Conservation (phyloP, 495 filamentous ascomycete genomes). For the Baudoinia panamericana region DNA sequence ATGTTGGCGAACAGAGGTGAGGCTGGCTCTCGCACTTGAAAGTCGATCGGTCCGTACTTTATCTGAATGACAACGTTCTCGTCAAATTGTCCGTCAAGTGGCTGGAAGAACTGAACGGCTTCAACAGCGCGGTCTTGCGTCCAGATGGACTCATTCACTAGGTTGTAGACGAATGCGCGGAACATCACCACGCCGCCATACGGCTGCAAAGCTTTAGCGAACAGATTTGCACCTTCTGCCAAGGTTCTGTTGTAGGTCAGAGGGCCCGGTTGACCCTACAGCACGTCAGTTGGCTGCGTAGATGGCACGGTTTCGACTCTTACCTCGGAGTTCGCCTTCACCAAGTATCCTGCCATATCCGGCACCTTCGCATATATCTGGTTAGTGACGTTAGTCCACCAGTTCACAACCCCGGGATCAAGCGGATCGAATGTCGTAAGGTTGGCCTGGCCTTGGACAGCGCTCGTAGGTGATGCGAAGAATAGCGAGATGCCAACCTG, state of each 20-base stretch:
- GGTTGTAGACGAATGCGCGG: conserved; percentile 61
- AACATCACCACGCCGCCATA: conserved; percentile 59
- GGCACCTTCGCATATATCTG: conserved; percentile 47
- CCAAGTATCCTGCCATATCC: conserved; percentile 54
- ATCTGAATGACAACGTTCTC: conserved; percentile 61
- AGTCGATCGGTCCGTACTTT: conserved; percentile 65
- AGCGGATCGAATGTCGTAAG: conserved; percentile 53
- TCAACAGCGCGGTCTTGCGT: conserved; percentile 56
- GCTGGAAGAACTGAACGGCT: conserved; percentile 52
- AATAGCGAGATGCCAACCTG: conserved; percentile 52
- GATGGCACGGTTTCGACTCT: no score
- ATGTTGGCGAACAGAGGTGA: conserved; percentile 60
- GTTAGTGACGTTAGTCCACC: conserved; percentile 48
- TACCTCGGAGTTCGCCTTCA: conserved; percentile 58
- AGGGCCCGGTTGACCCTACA: conserved; percentile 50
- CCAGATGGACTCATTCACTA: conserved; percentile 46
- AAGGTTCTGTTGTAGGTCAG: conserved; percentile 57
- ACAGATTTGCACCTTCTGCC: conserved; percentile 56
- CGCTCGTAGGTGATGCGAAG: conserved; percentile 48
- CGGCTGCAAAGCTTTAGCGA: conserved; percentile 45
- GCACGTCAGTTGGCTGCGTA: neutral
- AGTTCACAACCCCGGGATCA: conserved; percentile 43
- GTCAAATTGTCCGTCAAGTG: conserved; percentile 51
- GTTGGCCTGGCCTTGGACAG: conserved; percentile 32
- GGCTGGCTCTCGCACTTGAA: conserved; percentile 57